Conservation (phyloP, 2,329 filamentous ascomycete species). For the Diatrype stigma region DNA sequence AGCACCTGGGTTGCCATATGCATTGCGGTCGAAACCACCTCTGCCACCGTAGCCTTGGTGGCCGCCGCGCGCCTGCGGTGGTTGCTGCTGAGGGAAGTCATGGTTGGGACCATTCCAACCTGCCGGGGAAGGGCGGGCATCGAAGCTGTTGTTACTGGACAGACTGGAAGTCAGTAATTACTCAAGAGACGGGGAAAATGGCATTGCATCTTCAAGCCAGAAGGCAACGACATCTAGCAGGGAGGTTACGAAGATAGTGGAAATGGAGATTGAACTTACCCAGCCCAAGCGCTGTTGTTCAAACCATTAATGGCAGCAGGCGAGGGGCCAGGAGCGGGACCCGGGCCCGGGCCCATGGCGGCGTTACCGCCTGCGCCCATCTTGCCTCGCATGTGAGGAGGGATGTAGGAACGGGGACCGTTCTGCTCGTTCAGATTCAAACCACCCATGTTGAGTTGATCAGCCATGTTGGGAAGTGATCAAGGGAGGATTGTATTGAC, state of each 20-base stretch:
- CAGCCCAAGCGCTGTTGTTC: slow-evolving; percentile 62
- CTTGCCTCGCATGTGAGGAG: slow-evolving; percentile 73
- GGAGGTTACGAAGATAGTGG: background rate
- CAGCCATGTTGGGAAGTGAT: slow-evolving; percentile 60
- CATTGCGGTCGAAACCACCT: slow-evolving; percentile 56
- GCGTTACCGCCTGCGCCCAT: slow-evolving; percentile 34
- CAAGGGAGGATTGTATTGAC: slow-evolving; percentile 11
- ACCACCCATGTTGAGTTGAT: slow-evolving; percentile 78
- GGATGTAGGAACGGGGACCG: slow-evolving; percentile 70
- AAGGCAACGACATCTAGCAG: background rate
- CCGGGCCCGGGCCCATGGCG: slow-evolving; percentile 23
- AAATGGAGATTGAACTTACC: slow-evolving; percentile 38
- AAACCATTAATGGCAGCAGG: slow-evolving; percentile 44
- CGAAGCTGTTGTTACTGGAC: slow-evolving; percentile 43
- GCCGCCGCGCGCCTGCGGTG: slow-evolving; percentile 20
- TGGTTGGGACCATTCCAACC: slow-evolving; percentile 30
- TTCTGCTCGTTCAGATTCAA: slow-evolving; percentile 56
- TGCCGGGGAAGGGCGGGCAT: slow-evolving; percentile 30
- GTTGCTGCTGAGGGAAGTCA: slow-evolving; percentile 17
- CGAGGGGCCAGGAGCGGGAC: slow-evolving; percentile 25
- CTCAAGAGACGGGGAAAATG: background rate
- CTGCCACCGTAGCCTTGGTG: slow-evolving; percentile 22
- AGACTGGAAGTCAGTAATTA: slow-evolving; percentile 19
- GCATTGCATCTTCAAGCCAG: background rate
- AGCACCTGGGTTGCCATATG: slow-evolving; percentile 51